Evolutionary conservation across 306 rosid genomes (phyloP), one percentile per base, ranked within the genome.

Genomic region (Quercus agrifolia): DNA sequence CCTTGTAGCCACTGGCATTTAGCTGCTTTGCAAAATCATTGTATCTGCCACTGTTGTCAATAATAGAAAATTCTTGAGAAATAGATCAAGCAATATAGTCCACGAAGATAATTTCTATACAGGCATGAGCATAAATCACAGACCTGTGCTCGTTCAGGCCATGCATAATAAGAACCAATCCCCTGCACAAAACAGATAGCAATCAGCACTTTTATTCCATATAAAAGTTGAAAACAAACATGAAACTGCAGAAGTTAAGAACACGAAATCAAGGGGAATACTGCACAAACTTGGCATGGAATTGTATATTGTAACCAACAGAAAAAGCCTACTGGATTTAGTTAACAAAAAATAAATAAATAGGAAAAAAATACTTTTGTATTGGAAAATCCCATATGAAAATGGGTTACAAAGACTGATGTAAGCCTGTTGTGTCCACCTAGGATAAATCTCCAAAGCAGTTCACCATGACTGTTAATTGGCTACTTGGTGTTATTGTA

Each of bases 101-200:
- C 49, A 72, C 11, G 17, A 51, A 87, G 72, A 28, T 35, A 4
- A 54, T 30, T 70, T 51, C 38, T 51, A 41, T 61, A 44, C 71
- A 54, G 49, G 30, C 49, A 66, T 67, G 27, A 44, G 70, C 25
- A 55, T 21, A 74, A 81, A 70, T 52, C 44, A 79, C 91, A 30
- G 58, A 92, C 99, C 99, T 92, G 90, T 95, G 98, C 77, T 95
- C 99, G 77, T 95, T 95, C 68, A 95, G 87, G 69, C 99, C 99
- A 76, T 95, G 99, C 91, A 95, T 56, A 77, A 95, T 82, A 80
- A 93, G 78, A 85, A 95, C 87, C 35, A 93, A 20, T 33, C 99
- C 99, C 94, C 99, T 95, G 90, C 78, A 91, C 79, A 84, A 70
- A 77, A 41, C 41, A 68, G 41, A 62, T 31, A 70, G 72, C 21